Evolutionary conservation across 257 asterid genomes (phyloP).

Genomic region (Cordia subcordata): DNA sequence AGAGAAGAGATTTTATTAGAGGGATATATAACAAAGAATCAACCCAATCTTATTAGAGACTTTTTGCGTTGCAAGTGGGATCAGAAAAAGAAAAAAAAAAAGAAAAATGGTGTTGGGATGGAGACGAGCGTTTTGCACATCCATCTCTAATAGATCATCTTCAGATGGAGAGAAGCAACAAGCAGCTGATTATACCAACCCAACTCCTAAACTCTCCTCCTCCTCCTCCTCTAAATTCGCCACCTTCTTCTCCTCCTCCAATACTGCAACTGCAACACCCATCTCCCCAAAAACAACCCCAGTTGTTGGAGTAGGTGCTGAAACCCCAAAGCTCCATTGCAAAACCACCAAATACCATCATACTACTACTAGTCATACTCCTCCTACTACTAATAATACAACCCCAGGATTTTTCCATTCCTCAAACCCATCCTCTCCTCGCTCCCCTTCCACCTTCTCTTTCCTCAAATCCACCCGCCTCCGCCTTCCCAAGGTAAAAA

Average conservation of each 20-base stretch:
- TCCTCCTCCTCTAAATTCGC: constrained; percentile 45
- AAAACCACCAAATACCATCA: constrained; percentile 34
- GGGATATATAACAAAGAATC: no score
- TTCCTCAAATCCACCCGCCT: constrained; percentile 63
- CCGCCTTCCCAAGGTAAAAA: constrained; percentile 59
- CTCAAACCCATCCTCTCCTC: constrained; percentile 85
- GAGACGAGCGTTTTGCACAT: constrained; percentile 92
- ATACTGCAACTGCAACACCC: constrained; percentile 2
- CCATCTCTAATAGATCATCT: constrained; percentile 65
- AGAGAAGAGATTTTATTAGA: no score
- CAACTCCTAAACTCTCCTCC: constrained; percentile 37
- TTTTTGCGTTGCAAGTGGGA: no score
- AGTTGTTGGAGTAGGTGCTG: background rate
- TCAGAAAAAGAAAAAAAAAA: no score
- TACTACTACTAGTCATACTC: no score
- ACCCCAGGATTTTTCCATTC: constrained; percentile 60
- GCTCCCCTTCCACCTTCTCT: constrained; percentile 83
- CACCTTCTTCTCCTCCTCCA: constrained; percentile 58
- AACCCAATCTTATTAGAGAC: no score
- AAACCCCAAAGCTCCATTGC: constrained; percentile 62
- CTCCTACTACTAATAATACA: no score
- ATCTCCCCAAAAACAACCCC: constrained; percentile 8
- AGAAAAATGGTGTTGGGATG: constrained; percentile 75
- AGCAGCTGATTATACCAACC: constrained; percentile 20
- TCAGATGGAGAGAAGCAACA: constrained; percentile 43